Evolutionary conservation across 1,139 yeast genomes (phyloP).

Genomic region (Lodderomyces parapsilosis): DNA sequence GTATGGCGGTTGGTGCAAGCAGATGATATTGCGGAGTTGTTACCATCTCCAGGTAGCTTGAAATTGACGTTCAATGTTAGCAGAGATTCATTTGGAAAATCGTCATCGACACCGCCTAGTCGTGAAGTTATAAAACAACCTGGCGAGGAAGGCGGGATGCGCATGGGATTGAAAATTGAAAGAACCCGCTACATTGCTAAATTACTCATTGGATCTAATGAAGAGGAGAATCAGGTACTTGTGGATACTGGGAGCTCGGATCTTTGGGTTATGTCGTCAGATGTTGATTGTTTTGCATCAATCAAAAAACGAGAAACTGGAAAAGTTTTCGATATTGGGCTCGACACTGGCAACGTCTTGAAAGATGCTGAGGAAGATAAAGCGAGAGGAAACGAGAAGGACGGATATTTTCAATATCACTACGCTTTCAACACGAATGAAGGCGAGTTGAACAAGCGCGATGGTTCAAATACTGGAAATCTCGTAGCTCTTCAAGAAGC

Average conservation of each 20-base stretch:
- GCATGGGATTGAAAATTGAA: constrained; percentile 41
- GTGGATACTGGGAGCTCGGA: constrained; percentile 51
- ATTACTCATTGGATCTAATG: constrained; percentile 34
- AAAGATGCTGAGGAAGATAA: background rate
- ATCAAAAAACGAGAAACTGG: background rate
- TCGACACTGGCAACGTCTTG: no score
- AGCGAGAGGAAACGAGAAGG: background rate
- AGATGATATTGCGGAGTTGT: background rate
- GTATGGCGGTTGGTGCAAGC: background rate
- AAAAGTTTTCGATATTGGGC: constrained; percentile 3
- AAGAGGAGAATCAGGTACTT: constrained; percentile 30
- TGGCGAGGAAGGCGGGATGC: constrained; percentile 35
- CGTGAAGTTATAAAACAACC: constrained; percentile 26
- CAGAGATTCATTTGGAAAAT: constrained; percentile 22
- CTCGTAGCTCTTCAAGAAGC: no score
- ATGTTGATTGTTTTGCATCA: constrained; percentile 24
- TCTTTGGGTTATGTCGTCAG: constrained; percentile 43
- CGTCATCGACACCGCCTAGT: constrained; percentile 17
- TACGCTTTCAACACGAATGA: no score
- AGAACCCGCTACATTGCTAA: constrained; percentile 49
- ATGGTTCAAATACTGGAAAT: no score
- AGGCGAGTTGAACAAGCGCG: no score
- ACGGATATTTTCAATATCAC: background rate
- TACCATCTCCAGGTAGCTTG: constrained; percentile 8
- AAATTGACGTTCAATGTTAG: constrained; percentile 27